Evolutionary conservation across 371 early-diverging fungal species (phyloP).

Genomic region (Batrachochytrium dendrobatidis): DNA sequence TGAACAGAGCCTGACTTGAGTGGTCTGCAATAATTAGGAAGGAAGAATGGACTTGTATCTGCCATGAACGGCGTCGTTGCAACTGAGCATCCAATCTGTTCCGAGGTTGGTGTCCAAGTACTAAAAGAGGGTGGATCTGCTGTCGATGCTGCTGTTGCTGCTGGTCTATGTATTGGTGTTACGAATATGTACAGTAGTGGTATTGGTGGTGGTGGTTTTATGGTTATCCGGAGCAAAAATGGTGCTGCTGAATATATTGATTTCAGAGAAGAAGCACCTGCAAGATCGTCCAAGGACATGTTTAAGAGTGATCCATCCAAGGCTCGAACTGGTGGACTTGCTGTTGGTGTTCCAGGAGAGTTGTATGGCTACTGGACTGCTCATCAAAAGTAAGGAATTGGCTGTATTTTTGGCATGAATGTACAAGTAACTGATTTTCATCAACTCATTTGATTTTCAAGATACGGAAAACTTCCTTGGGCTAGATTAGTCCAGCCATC

Average conservation of each 20-base stretch:
- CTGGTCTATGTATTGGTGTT: constrained; percentile 89
- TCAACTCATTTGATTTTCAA: constrained; percentile 8
- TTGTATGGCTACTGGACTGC: background rate
- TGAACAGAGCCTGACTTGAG: too few species aligned
- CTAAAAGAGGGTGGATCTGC: constrained; percentile 92
- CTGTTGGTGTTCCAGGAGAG: constrained; percentile 75
- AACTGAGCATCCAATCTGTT: constrained; percentile 76
- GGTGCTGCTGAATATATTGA: constrained; percentile 34
- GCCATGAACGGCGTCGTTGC: constrained; percentile 66
- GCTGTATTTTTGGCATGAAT: background rate
- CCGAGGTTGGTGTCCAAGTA: constrained; percentile 75
- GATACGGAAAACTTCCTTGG: constrained; percentile 85
- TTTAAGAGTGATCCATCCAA: constrained; percentile 54
- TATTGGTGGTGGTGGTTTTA: constrained; percentile 96
- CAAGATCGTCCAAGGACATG: constrained; percentile 63
- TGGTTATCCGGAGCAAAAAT: constrained; percentile 73
- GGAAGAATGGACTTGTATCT: background rate
- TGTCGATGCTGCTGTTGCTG: constrained; percentile 93
- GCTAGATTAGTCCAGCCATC: constrained; percentile 70
- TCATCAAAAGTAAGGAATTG: background rate
- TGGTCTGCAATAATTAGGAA: too few species aligned
- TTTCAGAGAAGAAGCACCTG: constrained; percentile 87
- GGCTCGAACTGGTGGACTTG: constrained; percentile 69
- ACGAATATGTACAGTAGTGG: constrained; percentile 95
- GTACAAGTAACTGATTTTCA: background rate